A percentile compares a stretch with the other conserved stretches of the same genome.
Conservation (phyloP, 2,329 filamentous ascomycete genomes). For the Claviceps digitariae region DNA sequence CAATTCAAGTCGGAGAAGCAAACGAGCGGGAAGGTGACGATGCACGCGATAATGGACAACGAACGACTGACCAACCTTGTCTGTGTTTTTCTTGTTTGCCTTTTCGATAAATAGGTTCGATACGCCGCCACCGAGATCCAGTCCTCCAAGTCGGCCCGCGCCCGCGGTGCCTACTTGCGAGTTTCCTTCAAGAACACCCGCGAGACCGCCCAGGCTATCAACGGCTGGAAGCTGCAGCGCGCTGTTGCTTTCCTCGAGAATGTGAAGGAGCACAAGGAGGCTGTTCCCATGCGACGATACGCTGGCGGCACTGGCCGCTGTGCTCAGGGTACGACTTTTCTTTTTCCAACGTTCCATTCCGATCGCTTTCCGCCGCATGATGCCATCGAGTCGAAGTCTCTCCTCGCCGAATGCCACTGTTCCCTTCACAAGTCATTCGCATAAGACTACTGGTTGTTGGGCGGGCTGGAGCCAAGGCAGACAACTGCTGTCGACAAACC, state of each 20-base stretch:
- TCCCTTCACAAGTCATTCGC: not conserved
- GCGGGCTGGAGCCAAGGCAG: not conserved
- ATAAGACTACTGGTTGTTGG: not conserved
- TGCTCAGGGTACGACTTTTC: conserved; percentile 78
- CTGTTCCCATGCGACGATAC: conserved; percentile 95
- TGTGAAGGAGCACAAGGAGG: conserved; percentile 93
- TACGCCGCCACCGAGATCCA: conserved; percentile 88
- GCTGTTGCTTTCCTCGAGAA: conserved; percentile 97
- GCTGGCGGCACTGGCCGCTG: conserved; percentile 89
- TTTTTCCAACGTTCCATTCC: not conserved
- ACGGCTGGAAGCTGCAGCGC: conserved; percentile 95
- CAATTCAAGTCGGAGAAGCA: not conserved
- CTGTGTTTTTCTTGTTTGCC: conserved; percentile 1
- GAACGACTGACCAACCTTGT: conserved; percentile 13
- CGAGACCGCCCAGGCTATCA: conserved; percentile 98
- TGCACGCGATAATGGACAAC: not conserved
- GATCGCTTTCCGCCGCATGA: not conserved
- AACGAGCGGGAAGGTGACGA: not conserved
- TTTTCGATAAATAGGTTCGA: conserved; percentile 54
- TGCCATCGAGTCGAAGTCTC: not conserved
- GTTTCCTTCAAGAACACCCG: conserved; percentile 99
- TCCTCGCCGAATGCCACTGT: not conserved
- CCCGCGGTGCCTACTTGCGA: conserved; percentile 96
- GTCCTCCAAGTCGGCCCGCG: conserved; percentile 86
- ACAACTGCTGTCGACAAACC: not conserved